Conservation (phyloP, 75 land plant genomes). For the Gnetum montanum region DNA sequence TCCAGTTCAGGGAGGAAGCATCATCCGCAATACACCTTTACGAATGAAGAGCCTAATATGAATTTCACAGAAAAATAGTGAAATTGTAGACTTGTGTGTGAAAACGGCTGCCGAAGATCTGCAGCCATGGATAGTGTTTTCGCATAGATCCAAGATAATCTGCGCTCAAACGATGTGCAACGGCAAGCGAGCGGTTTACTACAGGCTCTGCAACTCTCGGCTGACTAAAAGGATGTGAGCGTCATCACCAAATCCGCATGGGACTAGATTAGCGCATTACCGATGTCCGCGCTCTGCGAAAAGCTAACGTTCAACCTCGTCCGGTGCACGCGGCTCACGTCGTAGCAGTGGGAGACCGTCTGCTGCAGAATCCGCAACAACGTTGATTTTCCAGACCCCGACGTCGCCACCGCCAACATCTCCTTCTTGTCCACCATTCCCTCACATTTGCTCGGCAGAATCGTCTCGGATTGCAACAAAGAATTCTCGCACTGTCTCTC, state of each 20-base stretch:
- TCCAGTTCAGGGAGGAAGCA: no score
- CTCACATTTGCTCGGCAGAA: conserved; percentile 56
- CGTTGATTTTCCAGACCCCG: conserved; percentile 89
- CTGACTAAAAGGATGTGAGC: conserved; percentile 91
- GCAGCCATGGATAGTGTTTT: conserved; percentile 62
- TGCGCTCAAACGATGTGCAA: conserved; percentile 89
- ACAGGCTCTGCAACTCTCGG: conserved; percentile 85
- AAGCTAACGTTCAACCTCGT: conserved; percentile 95
- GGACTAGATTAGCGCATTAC: conserved; percentile 89
- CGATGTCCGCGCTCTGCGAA: conserved; percentile 89
- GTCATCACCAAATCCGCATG: conserved; percentile 62
- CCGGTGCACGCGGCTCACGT: conserved; percentile 71
- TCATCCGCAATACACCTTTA: no score
- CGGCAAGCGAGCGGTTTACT: conserved; percentile 88
- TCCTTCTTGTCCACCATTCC: conserved; percentile 77
- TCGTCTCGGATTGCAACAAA: conserved; percentile 59
- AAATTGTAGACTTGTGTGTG: no score
- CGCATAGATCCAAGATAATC: conserved; percentile 85
- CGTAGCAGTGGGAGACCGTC: conserved; percentile 85
- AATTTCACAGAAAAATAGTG: no score
- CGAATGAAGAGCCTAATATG: no score
- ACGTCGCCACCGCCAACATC: conserved; percentile 86
- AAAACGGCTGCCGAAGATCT: background rate
- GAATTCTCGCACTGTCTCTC: conserved; percentile 64
- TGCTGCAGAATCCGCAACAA: conserved; percentile 62